phyloP scores from a whole-genome alignment of 495 filamentous ascomycete species.

The Xylaria longipes region DNA sequence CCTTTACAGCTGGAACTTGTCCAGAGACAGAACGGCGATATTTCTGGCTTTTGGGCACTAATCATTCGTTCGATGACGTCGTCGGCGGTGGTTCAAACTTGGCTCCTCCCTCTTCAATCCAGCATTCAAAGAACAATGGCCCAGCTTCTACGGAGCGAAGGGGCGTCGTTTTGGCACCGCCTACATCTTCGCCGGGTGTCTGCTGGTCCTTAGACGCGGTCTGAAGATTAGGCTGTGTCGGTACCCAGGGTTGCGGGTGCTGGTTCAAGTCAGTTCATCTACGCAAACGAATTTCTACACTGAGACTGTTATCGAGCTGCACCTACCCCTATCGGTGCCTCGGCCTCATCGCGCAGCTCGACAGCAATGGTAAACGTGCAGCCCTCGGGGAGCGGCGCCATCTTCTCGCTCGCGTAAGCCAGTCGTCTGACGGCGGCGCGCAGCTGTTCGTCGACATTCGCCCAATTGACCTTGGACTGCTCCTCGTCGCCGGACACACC shows the following conservation, averaged over 20 bases:
- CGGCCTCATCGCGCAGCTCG: constrained; percentile 76
- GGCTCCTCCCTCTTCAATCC: constrained; percentile 65
- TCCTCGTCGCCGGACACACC: constrained; percentile 16
- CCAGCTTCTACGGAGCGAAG: constrained; percentile 67
- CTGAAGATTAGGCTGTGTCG: constrained; percentile 58
- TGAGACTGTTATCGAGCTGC: not conserved
- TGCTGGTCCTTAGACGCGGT: constrained; percentile 45
- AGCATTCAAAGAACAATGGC: constrained; percentile 70
- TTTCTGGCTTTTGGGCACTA: not conserved
- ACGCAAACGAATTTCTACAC: not conserved
- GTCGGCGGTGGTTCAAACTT: constrained; percentile 33
- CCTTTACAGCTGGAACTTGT: not conserved
- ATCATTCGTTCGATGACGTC: constrained; percentile 7
- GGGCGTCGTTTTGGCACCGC: constrained; percentile 57
- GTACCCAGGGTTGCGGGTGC: constrained; percentile 73
- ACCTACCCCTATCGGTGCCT: constrained; percentile 74
- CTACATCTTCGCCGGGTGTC: constrained; percentile 47
- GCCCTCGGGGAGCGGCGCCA: constrained; percentile 70
- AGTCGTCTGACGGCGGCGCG: constrained; percentile 59
- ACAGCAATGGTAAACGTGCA: constrained; percentile 89
- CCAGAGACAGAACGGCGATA: not conserved
- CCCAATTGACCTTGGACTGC: constrained; percentile 42
- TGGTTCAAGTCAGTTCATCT: constrained; percentile 24
- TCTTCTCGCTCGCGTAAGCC: constrained; percentile 60
- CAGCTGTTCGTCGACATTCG: constrained; percentile 54